These are phyloP conservation scores for Lachnellula subtilissima DNA, from an alignment of 2,329 filamentous ascomycete species.

Conservation along the genomic window DNA sequence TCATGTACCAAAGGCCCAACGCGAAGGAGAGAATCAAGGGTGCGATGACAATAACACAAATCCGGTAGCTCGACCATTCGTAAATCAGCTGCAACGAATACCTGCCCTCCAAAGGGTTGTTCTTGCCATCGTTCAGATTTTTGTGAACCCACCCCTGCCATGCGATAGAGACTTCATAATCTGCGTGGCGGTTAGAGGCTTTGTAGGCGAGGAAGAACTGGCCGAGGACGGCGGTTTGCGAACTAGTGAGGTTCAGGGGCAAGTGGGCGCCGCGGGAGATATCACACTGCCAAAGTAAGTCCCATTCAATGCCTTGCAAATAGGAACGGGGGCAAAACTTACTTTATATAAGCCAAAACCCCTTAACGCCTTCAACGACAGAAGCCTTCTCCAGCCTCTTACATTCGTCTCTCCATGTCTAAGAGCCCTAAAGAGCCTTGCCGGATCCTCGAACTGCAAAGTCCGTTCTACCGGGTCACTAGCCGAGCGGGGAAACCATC, in stretches of 20 bases:
- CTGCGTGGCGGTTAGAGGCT: conserved; percentile 16
- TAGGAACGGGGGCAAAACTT: neutral
- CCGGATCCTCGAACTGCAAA: conserved; percentile 12
- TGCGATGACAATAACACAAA: conserved; percentile 14
- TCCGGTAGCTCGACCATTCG: conserved; percentile 20
- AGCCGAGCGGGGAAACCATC: conserved; percentile 17
- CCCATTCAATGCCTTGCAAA: neutral
- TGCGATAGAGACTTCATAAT: conserved; percentile 15
- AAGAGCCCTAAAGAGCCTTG: conserved; percentile 12
- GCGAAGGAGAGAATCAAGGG: conserved; percentile 16
- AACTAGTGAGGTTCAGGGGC: conserved; percentile 13
- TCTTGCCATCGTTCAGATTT: conserved; percentile 19
- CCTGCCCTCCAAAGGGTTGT: conserved; percentile 19
- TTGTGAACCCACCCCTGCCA: conserved; percentile 20
- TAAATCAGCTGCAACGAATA: conserved; percentile 17
- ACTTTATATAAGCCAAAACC: conserved; percentile 22
- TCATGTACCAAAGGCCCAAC: conserved; percentile 22
- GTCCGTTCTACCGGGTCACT: conserved; percentile 18
- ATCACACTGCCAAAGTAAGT: conserved; percentile 14
- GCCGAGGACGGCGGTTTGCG: conserved; percentile 13
- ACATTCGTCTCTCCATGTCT: conserved; percentile 13
- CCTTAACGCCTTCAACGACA: conserved; percentile 8
- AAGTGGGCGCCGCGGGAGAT: conserved; percentile 20
- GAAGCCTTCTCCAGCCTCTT: conserved; percentile 3
- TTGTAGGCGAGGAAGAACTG: conserved; percentile 20